These are phyloP conservation scores for Polyporus arcularius DNA, from an alignment of 768 basidiomycete species.

Conservation along the genomic window DNA sequence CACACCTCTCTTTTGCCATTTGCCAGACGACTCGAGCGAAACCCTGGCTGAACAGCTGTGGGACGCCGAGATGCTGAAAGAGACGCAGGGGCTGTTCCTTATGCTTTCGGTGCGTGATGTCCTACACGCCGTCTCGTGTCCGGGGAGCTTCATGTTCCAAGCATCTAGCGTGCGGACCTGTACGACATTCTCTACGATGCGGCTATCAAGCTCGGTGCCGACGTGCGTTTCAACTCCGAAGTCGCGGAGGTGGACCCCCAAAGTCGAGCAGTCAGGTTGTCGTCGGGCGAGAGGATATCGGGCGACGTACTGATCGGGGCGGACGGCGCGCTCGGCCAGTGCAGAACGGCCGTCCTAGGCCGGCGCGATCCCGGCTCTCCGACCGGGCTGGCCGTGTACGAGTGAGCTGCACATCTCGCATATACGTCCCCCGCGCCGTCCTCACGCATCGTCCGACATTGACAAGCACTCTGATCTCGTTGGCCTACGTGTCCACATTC, in stretches of 20 bases:
- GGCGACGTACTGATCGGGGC: conserved; percentile 41
- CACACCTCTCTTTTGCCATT: too few relatives aligned
- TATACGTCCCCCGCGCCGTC: too few relatives aligned
- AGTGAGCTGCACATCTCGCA: conserved; percentile 21
- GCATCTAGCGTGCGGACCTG: conserved; percentile 34
- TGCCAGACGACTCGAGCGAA: conserved; percentile 29
- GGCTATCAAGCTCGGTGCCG: conserved; percentile 29
- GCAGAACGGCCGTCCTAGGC: conserved; percentile 20
- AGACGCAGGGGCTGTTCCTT: conserved; percentile 34
- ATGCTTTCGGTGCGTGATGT: conserved; percentile 27
- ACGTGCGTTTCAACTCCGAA: conserved; percentile 26
- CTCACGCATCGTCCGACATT: too few relatives aligned
- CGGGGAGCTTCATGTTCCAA: not conserved
- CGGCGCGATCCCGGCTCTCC: conserved; percentile 12
- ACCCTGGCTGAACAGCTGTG: conserved; percentile 32
- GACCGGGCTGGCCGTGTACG: conserved; percentile 28
- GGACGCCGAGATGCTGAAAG: conserved; percentile 30
- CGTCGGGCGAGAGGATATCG: conserved; percentile 30
- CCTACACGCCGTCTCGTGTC: conserved; percentile 2
- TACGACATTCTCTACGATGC: conserved; percentile 35
- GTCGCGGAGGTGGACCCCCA: conserved; percentile 28
- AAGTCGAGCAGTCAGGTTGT: conserved; percentile 26
- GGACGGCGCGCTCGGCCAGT: conserved; percentile 32
- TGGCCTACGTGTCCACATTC: not conserved
- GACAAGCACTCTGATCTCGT: not conserved